A percentile compares a stretch with the other conserved stretches of the same genome.
Evolutionary conservation across 2,329 filamentous ascomycete genomes (phyloP).

Genomic region (Pseudogymnoascus sp.): DNA sequence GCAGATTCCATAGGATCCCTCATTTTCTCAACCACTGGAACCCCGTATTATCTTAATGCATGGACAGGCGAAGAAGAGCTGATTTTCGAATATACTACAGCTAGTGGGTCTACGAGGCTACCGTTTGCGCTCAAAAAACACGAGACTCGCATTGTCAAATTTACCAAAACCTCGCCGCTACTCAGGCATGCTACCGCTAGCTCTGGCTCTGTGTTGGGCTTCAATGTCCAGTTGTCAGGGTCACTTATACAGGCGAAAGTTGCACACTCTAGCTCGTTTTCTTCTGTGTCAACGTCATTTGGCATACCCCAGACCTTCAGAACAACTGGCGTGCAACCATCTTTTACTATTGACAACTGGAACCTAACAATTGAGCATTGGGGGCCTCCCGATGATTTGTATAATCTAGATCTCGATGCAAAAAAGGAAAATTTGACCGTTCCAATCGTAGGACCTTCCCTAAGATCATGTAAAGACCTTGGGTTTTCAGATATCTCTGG

Average conservation of each 20-base stretch:
- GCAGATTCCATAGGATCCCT: slow-evolving; percentile 21
- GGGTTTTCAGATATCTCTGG: neutral
- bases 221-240: neutral
- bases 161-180: neutral
- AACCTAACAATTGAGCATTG: slow-evolving; percentile 33
- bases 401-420: slow-evolving; percentile 15
- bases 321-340: neutral
- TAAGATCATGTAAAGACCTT: neutral
- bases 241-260: neutral
- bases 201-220: neutral
- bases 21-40: slow-evolving; percentile 26
- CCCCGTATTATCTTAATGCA: slow-evolving; percentile 34
- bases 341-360: slow-evolving; percentile 31
- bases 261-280: neutral
- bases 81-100: slow-evolving; percentile 27
- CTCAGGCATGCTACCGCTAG: neutral
- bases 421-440: slow-evolving; percentile 7
- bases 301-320: neutral
- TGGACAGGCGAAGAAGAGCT: slow-evolving; percentile 35
- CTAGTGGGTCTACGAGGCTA: slow-evolving; percentile 20
- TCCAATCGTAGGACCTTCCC: slow-evolving; percentile 14
- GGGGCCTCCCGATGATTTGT: slow-evolving; percentile 31
- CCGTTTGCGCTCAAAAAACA: slow-evolving; percentile 33
- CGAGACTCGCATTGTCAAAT: slow-evolving; percentile 32
- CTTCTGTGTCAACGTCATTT: neutral